Percentiles rank a stretch among this genome's conserved stretches.
These are phyloP conservation scores for Exophiala phaeomuriformis DNA, from an alignment of 2,329 filamentous ascomycete species.

Conservation along the genomic window DNA sequence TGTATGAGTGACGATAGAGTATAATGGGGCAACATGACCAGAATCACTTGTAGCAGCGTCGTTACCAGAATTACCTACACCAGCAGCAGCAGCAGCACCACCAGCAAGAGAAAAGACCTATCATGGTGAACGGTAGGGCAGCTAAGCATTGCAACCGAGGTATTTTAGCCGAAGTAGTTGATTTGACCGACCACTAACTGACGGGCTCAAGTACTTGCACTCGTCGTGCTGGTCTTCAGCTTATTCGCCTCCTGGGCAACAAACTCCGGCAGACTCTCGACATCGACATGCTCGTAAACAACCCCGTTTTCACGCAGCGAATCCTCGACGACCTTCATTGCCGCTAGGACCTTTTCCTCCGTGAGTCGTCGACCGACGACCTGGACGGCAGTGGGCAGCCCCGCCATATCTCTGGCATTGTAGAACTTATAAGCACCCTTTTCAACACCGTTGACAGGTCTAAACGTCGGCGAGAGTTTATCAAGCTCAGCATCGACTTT, in stretches of 20 bases:
- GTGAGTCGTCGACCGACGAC: conserved; percentile 71
- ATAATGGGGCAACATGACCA: too few species aligned
- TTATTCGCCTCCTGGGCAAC: conserved; percentile 2
- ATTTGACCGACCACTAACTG: too few species aligned
- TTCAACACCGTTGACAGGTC: conserved; percentile 67
- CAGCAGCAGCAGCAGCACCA: too few species aligned
- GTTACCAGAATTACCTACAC: too few species aligned
- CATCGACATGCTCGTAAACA: conserved; percentile 45
- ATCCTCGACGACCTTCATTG: conserved; percentile 72
- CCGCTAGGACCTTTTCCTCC: conserved; percentile 77
- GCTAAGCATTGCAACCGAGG: too few species aligned
- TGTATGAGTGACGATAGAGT: too few species aligned
- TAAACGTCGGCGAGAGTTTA: conserved; percentile 47
- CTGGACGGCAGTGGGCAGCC: conserved; percentile 79
- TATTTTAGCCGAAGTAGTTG: too few species aligned
- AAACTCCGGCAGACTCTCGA: conserved; percentile 31
- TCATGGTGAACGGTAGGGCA: too few species aligned
- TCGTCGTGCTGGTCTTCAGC: conserved; percentile 1
- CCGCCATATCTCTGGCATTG: conserved; percentile 73
- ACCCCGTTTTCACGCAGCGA: conserved; percentile 54
- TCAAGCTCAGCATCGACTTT: conserved; percentile 68
- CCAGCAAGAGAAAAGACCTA: too few species aligned
- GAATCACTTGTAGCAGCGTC: too few species aligned
- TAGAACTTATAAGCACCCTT: conserved; percentile 80
- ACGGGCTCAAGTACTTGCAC: too few species aligned